Evolutionary conservation across 129 eudicot genomes (phyloP), one percentile per base, ranked within the genome.

Genomic region (Saussurea involucrata): DNA sequence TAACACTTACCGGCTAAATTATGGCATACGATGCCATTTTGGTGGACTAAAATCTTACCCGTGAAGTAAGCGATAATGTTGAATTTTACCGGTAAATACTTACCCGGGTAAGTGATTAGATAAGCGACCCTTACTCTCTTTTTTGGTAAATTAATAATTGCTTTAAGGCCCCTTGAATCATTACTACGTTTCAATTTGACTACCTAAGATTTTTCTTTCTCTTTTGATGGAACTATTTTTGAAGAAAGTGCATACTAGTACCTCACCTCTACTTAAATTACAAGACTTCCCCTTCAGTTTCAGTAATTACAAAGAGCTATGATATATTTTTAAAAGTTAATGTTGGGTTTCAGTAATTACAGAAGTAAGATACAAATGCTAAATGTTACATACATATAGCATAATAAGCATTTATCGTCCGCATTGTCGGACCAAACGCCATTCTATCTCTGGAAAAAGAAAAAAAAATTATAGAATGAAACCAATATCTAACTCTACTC

Each of bases 401-500:
- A 61, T 24, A 40, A 37, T 27, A 60, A 34, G 44, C 65, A 21
- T 60, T 60, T 21, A 22, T 21, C 15, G 15, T 60, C 65, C 65
- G 1, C 65, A 73, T 73, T 57, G 12, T 3, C 8, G 21, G 63
- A 70, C 64, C 70, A 60, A 57, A 24, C 53, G 20, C 33, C 32
- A 28, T 18, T 37, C 53, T 25, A 37, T 37, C 66, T 63, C 28
- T 21, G 10, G 29, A 18, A 44, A 12, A 24, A 17, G n/a, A 69
- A 53, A 46, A 24, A 67, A 15, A 69, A 53, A 60, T 21, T 2
- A 60, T 20, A 60, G 24, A 18, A 60, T 7, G 1, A 18, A 21
- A 22, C 53, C 10, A 68, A 21, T 60, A 67, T 57, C 75, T 53
- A 80, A 55, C 24, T 80, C 27, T 66, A 73, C 70, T 13, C 18